Evolutionary conservation across 495 filamentous ascomycete species (phyloP), one percentile per base, ranked within the genome.

Genomic region (Halenospora varia): DNA sequence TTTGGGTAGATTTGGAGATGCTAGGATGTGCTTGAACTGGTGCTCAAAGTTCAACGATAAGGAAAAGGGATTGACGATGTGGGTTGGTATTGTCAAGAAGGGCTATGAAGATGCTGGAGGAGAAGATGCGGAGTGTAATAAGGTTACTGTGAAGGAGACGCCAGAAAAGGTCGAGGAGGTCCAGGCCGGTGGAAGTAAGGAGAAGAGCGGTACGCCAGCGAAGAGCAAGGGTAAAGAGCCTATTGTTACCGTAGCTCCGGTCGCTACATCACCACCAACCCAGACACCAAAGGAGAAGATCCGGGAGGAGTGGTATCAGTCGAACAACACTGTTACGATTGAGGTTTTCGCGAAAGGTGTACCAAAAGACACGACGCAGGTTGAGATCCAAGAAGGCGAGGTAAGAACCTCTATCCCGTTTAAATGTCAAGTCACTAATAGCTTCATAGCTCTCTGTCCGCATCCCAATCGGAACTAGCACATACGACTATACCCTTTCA

Each of bases 221-320:
- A 59, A 72, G 59, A 48, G 66, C 51, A 56, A 70, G 48, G 55
- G 53, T n/a, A 48, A 55, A 10, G 42, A 54, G 4, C 53, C 66
- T 46, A n/a, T n/a, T n/a, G n/a, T n/a, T n/a, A n/a, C n/a, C n/a
- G n/a, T 48, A 41, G 49, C 64, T 48, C 50, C 53, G 26, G 25
- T 58, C 20, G 17, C 48, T 17, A 46, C 57, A 9, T 24, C 57
- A 6, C 46, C 56, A 9, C 24, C 53, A 6, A 26, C 56, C 3
- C 75, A 73, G 44, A 84, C 83, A 18, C 76, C 81, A 0, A 72
- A 74, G 11, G 72, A 76, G 64, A 89, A 89, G 68, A 82, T 91
- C 57, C 79, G 88, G 10, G 81, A 91, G 62, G 89, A 92, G 52
- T 92, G 87, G 86, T 92, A 89, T 72, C 89, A 93, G 64, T 88